Evolutionary conservation across 1,139 yeast species (phyloP), one percentile per base, ranked within the genome.

Genomic region (Candida sp.): DNA sequence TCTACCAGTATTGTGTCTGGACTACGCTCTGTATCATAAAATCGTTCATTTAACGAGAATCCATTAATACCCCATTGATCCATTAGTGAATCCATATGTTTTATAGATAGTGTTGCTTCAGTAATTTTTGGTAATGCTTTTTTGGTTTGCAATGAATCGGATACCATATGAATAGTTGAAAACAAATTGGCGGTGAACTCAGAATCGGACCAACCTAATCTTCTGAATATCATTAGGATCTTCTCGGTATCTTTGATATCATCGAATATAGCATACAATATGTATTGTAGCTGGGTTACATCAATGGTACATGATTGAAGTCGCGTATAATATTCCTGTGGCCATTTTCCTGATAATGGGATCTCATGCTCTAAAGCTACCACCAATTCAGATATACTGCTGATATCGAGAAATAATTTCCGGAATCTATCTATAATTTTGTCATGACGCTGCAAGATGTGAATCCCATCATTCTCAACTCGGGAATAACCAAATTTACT

Each of bases 281-380:
- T 46, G 36, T 54, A 59, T 44, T 67, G 67, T 25, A 68, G 49
- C 49, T 60, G 69, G 4, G 62, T 49, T 3, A 66, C 52, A 44
- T 68, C 70, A 21, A 60, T 56, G 7, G 66, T 45, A n/a, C 56
- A 50, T 4, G 45, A 45, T 40, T 59, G 66, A 8, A 69, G 49
- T 41, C 55, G 53, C 19, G 42, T 43, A 45, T 68, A 68, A 37
- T 60, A 64, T 12, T 51, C 49, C 27, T 53, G 55, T 1, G 75
- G 74, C 73, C 73, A 69, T n/a, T 52, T 42, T 0, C 75, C 74
- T 2, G 62, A 50, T 6, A 68, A 40, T 0, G 69, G 64, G 6
- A 64, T 42, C 44, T 69, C 74, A 43, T 65, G 64, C 34, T 55
- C 55, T 22, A 68, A 58, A 1, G 71, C 60, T 9, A 51, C 55